A percentile compares a stretch with the other conserved stretches of the same genome.
Conservation (phyloP, 2,329 filamentous ascomycete genomes). For the Thelonectria blattea region DNA sequence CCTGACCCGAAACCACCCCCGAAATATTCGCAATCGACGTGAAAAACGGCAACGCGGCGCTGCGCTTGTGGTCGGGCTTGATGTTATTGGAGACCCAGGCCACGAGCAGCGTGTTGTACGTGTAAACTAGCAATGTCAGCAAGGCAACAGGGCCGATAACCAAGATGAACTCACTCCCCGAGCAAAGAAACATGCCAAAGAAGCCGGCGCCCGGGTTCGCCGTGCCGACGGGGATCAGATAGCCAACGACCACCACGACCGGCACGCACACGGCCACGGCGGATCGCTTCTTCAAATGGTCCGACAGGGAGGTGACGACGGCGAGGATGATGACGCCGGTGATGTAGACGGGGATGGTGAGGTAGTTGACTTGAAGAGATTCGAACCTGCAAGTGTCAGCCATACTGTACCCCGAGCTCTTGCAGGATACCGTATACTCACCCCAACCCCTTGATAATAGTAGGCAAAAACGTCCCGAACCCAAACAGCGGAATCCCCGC, state of each 20-base stretch:
- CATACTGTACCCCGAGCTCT: no score
- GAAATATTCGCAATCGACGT: slow-evolving; percentile 10
- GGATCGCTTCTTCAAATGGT: slow-evolving; percentile 40
- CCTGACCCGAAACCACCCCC: slow-evolving; percentile 7
- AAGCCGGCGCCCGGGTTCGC: slow-evolving; percentile 40
- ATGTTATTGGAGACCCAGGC: slow-evolving; percentile 16
- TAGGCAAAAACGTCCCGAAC: slow-evolving; percentile 21
- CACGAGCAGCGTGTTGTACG: slow-evolving; percentile 7
- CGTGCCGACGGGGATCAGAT: slow-evolving; percentile 42
- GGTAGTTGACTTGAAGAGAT: slow-evolving; percentile 39
- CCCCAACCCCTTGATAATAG: slow-evolving; percentile 18
- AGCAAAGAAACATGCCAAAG: slow-evolving; percentile 41
- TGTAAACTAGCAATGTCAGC: neutral
- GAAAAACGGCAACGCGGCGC: slow-evolving; percentile 4
- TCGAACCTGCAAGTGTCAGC: neutral
- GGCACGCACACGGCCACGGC: slow-evolving; percentile 39
- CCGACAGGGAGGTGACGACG: slow-evolving; percentile 38
- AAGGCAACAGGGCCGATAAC: neutral
- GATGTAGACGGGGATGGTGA: slow-evolving; percentile 45
- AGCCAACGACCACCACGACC: slow-evolving; percentile 41
- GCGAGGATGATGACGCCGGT: slow-evolving; percentile 38
- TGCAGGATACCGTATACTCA: neutral
- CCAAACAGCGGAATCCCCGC: slow-evolving; percentile 13
- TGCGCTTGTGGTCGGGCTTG: slow-evolving; percentile 11
- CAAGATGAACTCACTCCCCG: neutral